These are phyloP conservation scores for Glycine soja DNA, from an alignment of 306 rosid genomes.

Conservation along the genomic window DNA sequence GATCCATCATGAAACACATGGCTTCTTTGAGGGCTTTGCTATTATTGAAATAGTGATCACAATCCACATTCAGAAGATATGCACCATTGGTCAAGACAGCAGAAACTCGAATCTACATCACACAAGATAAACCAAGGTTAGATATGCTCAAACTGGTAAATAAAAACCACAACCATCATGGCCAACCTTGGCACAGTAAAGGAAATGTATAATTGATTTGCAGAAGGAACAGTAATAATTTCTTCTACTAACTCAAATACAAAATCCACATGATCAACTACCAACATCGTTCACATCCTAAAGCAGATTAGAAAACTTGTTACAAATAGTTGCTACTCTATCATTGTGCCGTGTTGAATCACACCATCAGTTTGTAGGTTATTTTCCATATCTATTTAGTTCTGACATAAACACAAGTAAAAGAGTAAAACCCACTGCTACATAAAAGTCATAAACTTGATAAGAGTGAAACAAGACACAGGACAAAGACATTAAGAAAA, in stretches of 20 bases:
- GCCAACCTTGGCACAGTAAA: slow-evolving; percentile 14
- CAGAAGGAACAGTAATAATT: slow-evolving; percentile 1
- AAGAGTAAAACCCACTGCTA: slow-evolving; percentile 7
- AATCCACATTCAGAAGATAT: slow-evolving; percentile 91
- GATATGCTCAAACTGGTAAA: slow-evolving; percentile 26
- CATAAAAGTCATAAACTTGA: slow-evolving; percentile 19
- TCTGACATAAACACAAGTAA: slow-evolving; percentile 8
- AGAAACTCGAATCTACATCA: slow-evolving; percentile 91
- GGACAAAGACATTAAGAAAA: neutral
- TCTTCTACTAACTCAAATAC: neutral
- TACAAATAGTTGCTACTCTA: neutral
- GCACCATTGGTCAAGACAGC: slow-evolving; percentile 99
- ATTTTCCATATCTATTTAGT: slow-evolving; percentile 28
- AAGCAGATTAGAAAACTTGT: slow-evolving; percentile 2
- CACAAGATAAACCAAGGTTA: slow-evolving; percentile 48
- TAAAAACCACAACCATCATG: neutral
- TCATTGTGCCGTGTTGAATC: slow-evolving; percentile 12
- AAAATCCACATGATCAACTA: slow-evolving; percentile 14
- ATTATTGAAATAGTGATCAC: slow-evolving; percentile 99
- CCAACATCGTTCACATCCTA: slow-evolving; percentile 36
- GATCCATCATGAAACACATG: slow-evolving; percentile 99
- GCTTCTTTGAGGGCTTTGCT: slow-evolving; percentile 99
- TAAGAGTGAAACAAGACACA: slow-evolving; percentile 1
- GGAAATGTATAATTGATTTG: slow-evolving; percentile 10
- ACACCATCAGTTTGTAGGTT: slow-evolving; percentile 8